Percentiles rank a stretch among this genome's conserved stretches.
Evolutionary conservation across 306 rosid genomes (phyloP).

Genomic region (Fagus sylvatica): DNA sequence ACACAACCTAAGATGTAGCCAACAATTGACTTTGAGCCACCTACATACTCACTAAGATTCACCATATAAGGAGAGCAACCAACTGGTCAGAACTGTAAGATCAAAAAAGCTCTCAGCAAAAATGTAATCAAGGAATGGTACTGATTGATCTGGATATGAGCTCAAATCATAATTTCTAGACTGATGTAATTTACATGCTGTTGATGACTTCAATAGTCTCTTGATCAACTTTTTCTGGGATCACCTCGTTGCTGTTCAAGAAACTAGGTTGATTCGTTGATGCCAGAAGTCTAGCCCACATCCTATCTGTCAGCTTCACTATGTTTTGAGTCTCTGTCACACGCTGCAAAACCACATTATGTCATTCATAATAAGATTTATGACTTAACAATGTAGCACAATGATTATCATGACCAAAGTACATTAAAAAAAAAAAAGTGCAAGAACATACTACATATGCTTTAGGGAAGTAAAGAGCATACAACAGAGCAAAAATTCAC

Average conservation of each 20-base stretch:
- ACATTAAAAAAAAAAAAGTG: background rate
- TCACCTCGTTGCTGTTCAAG: slow-evolving; percentile 28
- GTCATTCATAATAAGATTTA: background rate
- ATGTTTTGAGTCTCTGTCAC: slow-evolving; percentile 77
- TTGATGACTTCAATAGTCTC: slow-evolving; percentile 29
- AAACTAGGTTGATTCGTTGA: slow-evolving; percentile 95
- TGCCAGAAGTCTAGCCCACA: slow-evolving; percentile 98
- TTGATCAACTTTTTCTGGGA: slow-evolving; percentile 30
- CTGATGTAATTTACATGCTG: slow-evolving; percentile 22
- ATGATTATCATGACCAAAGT: background rate
- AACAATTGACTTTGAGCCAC: background rate
- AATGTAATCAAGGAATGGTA: background rate
- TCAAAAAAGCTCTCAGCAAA: background rate
- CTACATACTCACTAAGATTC: background rate
- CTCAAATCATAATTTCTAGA: slow-evolving; percentile 25
- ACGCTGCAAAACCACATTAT: slow-evolving; percentile 52
- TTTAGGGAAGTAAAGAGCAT: background rate
- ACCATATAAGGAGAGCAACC: background rate
- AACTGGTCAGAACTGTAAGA: background rate
- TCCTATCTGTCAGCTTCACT: slow-evolving; percentile 64
- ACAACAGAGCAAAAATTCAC: background rate
- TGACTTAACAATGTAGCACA: background rate
- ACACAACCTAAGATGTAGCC: background rate
- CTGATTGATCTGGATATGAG: background rate
- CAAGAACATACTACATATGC: background rate